phyloP scores from a whole-genome alignment of 2,329 filamentous ascomycete species.

The Aspergillaceae sp. region DNA sequence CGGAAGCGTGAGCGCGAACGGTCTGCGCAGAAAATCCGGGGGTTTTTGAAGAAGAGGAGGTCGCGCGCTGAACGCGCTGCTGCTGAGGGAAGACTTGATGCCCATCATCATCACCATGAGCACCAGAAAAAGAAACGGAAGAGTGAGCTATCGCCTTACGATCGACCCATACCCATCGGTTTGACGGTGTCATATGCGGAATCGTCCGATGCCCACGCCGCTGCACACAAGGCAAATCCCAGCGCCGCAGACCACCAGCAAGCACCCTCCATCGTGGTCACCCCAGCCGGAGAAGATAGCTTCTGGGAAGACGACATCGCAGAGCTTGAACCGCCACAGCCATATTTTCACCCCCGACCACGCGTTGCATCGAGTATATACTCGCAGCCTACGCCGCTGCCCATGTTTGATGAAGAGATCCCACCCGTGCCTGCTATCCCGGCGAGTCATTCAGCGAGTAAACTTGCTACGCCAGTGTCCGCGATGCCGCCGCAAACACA shows the following conservation, averaged over 20 bases:
- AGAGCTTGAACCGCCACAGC: slow-evolving; percentile 9
- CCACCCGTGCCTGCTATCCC: slow-evolving; percentile 38
- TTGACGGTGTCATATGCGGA: slow-evolving; percentile 32
- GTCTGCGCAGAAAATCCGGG: slow-evolving; percentile 15
- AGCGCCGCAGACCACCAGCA: no score
- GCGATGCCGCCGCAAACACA: slow-evolving; percentile 2
- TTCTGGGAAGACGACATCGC: slow-evolving; percentile 26
- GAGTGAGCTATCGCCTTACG: slow-evolving; percentile 35
- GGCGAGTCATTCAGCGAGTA: slow-evolving; percentile 15
- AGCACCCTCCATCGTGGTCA: slow-evolving; percentile 40
- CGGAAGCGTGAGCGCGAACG: slow-evolving; percentile 26
- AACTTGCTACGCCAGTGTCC: slow-evolving; percentile 5
- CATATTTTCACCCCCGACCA: slow-evolving; percentile 9
- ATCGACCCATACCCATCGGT: slow-evolving; percentile 40
- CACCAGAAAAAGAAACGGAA: slow-evolving; percentile 17
- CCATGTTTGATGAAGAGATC: slow-evolving; percentile 17
- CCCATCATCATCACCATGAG: background rate
- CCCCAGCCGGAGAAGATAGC: slow-evolving; percentile 34
- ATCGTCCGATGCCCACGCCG: slow-evolving; percentile 5
- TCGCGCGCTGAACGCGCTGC: slow-evolving; percentile 11
- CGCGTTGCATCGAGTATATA: slow-evolving; percentile 38
- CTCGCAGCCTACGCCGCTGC: slow-evolving; percentile 31
- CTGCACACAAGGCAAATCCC: slow-evolving; percentile 5
- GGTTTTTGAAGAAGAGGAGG: slow-evolving; percentile 14
- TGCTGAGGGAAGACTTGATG: background rate